phyloP scores from a whole-genome alignment of 345 rosid species.

The Murraya koenigii region DNA sequence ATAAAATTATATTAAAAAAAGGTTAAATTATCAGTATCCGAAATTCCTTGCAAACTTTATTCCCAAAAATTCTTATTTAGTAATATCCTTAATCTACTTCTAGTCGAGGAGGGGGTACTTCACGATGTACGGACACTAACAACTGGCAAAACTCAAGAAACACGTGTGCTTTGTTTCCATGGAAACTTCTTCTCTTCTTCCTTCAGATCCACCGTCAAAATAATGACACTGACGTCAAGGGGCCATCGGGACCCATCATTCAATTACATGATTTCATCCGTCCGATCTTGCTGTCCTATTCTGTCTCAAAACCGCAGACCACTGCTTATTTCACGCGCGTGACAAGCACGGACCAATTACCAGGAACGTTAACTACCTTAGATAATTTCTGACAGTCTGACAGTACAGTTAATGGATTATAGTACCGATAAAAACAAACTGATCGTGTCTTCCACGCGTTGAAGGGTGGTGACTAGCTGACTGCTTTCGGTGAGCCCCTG shows the following conservation, averaged over 20 bases:
- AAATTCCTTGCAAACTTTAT: background rate
- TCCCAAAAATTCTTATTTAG: no score
- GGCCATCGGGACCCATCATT: background rate
- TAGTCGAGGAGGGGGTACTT: background rate
- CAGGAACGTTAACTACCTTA: background rate
- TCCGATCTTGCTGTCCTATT: background rate
- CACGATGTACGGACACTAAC: background rate
- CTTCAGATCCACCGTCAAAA: constrained; percentile 13
- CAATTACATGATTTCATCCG: background rate
- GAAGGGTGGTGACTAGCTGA: background rate
- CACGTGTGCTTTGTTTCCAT: constrained; percentile 5
- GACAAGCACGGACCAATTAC: background rate
- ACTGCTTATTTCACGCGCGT: background rate
- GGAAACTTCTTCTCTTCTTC: constrained; percentile 5
- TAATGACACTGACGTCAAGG: background rate
- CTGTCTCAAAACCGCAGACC: background rate
- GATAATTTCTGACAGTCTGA: background rate
- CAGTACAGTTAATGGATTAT: background rate
- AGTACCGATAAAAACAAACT: background rate
- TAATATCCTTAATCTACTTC: background rate
- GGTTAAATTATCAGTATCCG: background rate
- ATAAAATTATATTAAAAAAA: no score
- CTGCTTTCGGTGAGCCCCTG: background rate
- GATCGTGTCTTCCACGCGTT: background rate
- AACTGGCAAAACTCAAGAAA: background rate